phyloP scores from a whole-genome alignment of 176 grass and related monocot species.

The Chloris gayana region DNA sequence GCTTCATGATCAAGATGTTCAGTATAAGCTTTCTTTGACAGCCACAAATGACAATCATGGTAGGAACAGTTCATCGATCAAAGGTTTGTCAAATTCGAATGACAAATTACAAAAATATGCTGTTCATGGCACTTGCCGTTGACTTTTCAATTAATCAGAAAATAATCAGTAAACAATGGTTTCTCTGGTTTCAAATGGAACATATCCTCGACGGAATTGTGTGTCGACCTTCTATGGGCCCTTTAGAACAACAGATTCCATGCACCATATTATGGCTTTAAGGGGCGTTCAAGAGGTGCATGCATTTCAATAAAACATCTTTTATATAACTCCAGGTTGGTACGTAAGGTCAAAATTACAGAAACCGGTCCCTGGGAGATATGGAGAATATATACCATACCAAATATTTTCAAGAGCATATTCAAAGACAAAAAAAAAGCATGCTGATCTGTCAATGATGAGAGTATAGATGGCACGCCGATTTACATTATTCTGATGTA shows the following conservation, averaged over 20 bases:
- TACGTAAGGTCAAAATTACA: conserved; percentile 17
- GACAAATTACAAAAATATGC: background rate
- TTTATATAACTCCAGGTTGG: conserved; percentile 15
- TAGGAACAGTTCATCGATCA: background rate
- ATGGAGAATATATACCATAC: conserved; percentile 50
- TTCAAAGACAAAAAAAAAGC: conserved; percentile 37
- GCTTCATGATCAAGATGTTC: conserved; percentile 4
- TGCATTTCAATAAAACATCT: conserved; percentile 14
- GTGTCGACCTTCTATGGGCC: background rate
- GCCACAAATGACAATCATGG: background rate
- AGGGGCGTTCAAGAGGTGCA: conserved; percentile 26
- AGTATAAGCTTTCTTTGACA: background rate
- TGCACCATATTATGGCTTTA: conserved; percentile 28
- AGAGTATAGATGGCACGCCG: background rate
- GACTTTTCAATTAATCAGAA: conserved; percentile 12
- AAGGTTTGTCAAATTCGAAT: background rate
- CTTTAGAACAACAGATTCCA: conserved; percentile 29
- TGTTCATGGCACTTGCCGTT: background rate
- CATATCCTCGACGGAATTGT: conserved; percentile 5
- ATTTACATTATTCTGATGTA: background rate
- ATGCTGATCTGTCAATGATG: background rate
- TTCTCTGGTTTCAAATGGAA: conserved; percentile 41
- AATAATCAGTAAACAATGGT: background rate
- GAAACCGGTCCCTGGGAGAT: background rate
- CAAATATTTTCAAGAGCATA: conserved; percentile 23